Evolutionary conservation across 1,284 basidiomycete genomes (phyloP), one percentile per base, ranked within the genome.

Genomic region (Coniophora puteana): DNA sequence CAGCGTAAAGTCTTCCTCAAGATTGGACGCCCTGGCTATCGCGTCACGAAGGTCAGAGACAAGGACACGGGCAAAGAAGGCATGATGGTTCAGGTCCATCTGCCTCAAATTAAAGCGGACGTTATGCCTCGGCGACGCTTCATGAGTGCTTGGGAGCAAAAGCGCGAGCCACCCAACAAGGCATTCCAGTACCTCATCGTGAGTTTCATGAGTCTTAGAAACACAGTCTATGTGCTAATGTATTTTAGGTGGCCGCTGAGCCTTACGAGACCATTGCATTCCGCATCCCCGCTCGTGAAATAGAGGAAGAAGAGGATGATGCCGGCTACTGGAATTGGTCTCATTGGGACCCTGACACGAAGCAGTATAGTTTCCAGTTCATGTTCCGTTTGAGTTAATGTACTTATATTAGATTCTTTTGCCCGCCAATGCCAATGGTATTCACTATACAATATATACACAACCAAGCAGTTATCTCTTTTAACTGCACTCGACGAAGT

Each of bases 211-310:
- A 8, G 12, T 40, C 25, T 35, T 42, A 43, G 11, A 40, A 13
- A 32, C 18, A 13, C 21, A 18, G 23, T 13, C 48, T 38, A 34
- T 34, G 33, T 41, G 3, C 28, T 55, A 40, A 51, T 43, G 30
- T 38, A 25, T 40, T 34, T 21, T 53, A 96, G 92, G 89, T 99
- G 43, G 96, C 95, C 13, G 94, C 96, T 14, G 96, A 99, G 58
- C 95, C 96, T 5, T 99, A 99, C 61, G 95, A 99, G 67, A 98
- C 93, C 3, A 95, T 99, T 51, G 91, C 94, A 8, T 99, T 99
- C 73, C 91, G 95, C 22, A 91, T 99, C 51, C 96, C 95, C 33
- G 87, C 93, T n/a, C 82, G 90, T 40, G 95, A 98, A 66, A 95
- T 99, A 49, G 95, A 93, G 57, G 89, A 93, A 50, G 89, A 96